Percentiles rank a stretch among this genome's conserved stretches.
Evolutionary conservation across 139 green algal species (phyloP).

Genomic region (Haematococcus sp.): DNA sequence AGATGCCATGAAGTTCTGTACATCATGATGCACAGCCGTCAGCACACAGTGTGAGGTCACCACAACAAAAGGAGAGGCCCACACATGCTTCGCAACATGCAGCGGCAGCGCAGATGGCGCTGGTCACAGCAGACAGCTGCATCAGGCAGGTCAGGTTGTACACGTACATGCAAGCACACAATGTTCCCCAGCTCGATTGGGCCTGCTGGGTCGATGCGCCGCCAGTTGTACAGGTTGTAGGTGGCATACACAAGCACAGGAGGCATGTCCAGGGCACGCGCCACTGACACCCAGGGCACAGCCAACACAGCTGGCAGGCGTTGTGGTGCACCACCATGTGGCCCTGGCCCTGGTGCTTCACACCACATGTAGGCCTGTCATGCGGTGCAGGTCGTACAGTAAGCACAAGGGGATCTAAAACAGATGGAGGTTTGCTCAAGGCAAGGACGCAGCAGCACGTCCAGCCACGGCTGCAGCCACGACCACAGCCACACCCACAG

Average conservation of each 20-base stretch:
- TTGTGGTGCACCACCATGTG: constrained; percentile 5
- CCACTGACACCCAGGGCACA: constrained; percentile 21
- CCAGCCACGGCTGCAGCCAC: no score
- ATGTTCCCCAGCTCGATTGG: constrained; percentile 47
- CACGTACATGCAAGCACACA: constrained; percentile 19
- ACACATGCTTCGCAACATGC: not conserved
- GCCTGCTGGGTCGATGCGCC: constrained; percentile 27
- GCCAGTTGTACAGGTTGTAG: constrained; percentile 52
- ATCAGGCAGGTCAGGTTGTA: no score
- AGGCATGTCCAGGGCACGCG: constrained; percentile 31
- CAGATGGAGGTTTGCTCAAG: no score
- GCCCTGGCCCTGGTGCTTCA: constrained; percentile 13
- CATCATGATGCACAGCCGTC: not conserved
- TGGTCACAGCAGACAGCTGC: no score
- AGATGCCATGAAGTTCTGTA: constrained; percentile 49
- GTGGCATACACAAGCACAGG: constrained; percentile 45
- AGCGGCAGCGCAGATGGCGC: not conserved
- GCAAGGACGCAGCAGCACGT: not conserved
- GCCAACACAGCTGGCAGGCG: constrained; percentile 31
- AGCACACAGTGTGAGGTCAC: no score
- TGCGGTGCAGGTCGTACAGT: no score
- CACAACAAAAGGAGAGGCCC: not conserved
- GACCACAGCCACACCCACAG: no score
- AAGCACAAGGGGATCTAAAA: no score
- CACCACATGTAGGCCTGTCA: constrained; percentile 52